Evolutionary conservation across 1,284 basidiomycete genomes (phyloP), one percentile per base, ranked within the genome.

Genomic region (Cystobasidium pallidum): DNA sequence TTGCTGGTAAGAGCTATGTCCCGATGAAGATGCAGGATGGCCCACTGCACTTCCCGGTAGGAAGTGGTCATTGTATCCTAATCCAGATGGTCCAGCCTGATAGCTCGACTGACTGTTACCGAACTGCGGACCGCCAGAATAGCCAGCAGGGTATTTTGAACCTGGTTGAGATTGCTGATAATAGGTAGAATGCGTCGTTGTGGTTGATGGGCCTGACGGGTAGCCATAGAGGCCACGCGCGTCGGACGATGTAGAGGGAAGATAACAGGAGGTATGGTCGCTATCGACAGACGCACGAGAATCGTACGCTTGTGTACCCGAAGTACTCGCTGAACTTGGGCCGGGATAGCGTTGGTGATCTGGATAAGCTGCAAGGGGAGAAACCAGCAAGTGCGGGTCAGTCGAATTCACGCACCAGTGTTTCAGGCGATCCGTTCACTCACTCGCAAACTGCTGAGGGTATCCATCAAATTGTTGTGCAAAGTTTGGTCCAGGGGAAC

Each of bases 201-300:
- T 15, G n/a, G 68, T 57, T 1, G 59, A 55, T 11, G 59, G 59
- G 32, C 68, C 68, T 28, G 68, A 71, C 2, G 68, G 59, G 28
- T 26, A 71, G 51, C 47, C 45, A 39, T 66, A 66, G 7, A 13
- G 7, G 51, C 43, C 45, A 21, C 61, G 26, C 21, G 59, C 51
- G 19, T 71, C 59, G 10, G 68, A 71, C 6, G 68, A 71, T 17
- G 68, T 64, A 2, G 54, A 59, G 7, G 68, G 68, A 15, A 71
- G 49, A 49, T 71, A 71, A 61, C 39, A 62, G 7, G 68, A 64
- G 4, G 68, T 71, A 17, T 63, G 59, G 26, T 71, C 68, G 45
- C 68, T 71, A 24, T 71, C 68, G 2, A 71, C 8, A n/a, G 59
- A 63, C 7, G 61, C 51, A 15, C 68, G 68, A 2, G 26, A 43